Base-by-base conservation (phyloP, 345 rosid species). In the Gossypioides kirkii region DNA sequence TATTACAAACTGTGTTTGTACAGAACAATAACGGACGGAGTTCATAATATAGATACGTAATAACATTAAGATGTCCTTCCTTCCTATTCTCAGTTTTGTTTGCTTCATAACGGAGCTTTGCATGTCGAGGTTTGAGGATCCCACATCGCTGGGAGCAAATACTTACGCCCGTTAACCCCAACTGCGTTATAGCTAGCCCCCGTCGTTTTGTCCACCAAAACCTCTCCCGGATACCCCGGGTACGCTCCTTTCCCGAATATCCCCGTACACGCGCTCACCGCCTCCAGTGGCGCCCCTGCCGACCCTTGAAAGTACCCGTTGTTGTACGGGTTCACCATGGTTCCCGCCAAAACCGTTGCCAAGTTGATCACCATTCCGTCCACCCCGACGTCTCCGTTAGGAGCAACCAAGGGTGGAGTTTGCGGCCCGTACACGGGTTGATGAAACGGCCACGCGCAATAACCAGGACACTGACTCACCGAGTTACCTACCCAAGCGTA, bases 381-480 rank as follows among this genome's bases (percentile, higher is more conserved):
- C 38, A 86, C 85, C 0, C 97, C 98, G 2, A 90, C 87, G 82
- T 93, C 97, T 11, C 92, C 96, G 85, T 86, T 91, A 8, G 98
- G 98, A 0, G 98, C 77, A 1, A 83, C 77, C 8, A 91, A 62
- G 14, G 97, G 92, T 59, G 92, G 89, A 0, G 83, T 80, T 69
- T 88, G 98, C 0, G 94, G 97, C 8, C 98, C 97, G 74, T 86
- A 91, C 32, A 88, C 74, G 1, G 98, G 98, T 76, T 81, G 88
- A 81, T 93, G 92, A 66, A 93, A 93, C 5, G 97, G 97, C 98
- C 98, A 93, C 46, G 95, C 92, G 80, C 97, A 93, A 26, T 91
- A 86, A 7, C 97, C 97, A 0, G 96, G 96, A 43, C 98, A 94
- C 77, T 79, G 88, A 53, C 75, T 74, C 77, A 58, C 86, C 12